Percentiles rank a stretch among this genome's conserved stretches.
phyloP scores from a whole-genome alignment of 129 eudicot genomes.

The Daucus carota region DH1_v3.0 NC_030388.2:21153001-21153500 shows the following conservation, averaged over 20 bases:
- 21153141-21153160: conserved; percentile 40
- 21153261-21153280: conserved; percentile 53
- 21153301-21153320: conserved; percentile 19
- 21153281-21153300: conserved; percentile 24
- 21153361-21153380: background rate
- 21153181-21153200: conserved; percentile 41
- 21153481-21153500: background rate
- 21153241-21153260: conserved; percentile 78
- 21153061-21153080: conserved; percentile 61
- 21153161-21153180: conserved; percentile 46
- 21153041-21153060: conserved; percentile 65
- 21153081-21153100: conserved; percentile 37
- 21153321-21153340: conserved; percentile 6
- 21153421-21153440: background rate
- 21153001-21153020: conserved; percentile 61
- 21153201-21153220: conserved; percentile 29
- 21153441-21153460: conserved; percentile 9
- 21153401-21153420: background rate
- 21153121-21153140: conserved; percentile 40
- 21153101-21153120: conserved; percentile 39
- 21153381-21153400: background rate
- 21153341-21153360: background rate
- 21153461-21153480: conserved; percentile 2
- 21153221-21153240: conserved; percentile 86
- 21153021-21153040: conserved; percentile 45